Evolutionary conservation across 768 basidiomycete species (phyloP), one percentile per base, ranked within the genome.

Genomic region (Lactifluus rugatus): DNA sequence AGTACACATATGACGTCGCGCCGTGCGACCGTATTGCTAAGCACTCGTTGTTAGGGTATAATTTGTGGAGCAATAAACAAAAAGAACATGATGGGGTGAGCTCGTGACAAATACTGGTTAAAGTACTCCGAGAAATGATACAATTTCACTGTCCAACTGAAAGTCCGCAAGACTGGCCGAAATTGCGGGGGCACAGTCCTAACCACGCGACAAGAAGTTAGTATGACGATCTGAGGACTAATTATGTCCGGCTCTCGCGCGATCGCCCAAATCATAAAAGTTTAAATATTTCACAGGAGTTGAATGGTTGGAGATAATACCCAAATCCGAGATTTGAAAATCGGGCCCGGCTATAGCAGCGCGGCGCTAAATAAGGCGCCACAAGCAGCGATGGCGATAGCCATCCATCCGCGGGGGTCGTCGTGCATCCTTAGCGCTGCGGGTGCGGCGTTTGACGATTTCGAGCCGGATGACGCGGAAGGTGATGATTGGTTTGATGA

Each of bases 281-380:
- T 31, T 31, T 6, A 31, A 9, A 31, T 31, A 6, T 4, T 6
- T 31, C 23, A 11, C 14, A 14, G n/a, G 6, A 14, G 25, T 5
- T 31, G 28, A 5, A 5, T 6, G 19, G 5, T 16, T 7, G 23
- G 25, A 36, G 16, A 42, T 42, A 19, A 21, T 42, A n/a, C 2
- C 6, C 16, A 16, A 17, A 6, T 17, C 41, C 41, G 19, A 6
- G 50, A 25, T n/a, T 25, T 16, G 23, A 39, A 51, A 51, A 25
- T 51, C 21, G 17, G 6, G 26, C n/a, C 37, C 5, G 28, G 42
- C 14, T 56, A 60, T 46, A 56, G 41, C 6, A 60, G 26, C 16
- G 49, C 49, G 11, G 54, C 59, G n/a, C 59, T 54, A 6, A 60
- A 51, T 36, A 60, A 17, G 0, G 54, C 54, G 14, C 54, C 54